Percentiles rank a stretch among this genome's conserved stretches.
Evolutionary conservation across 495 filamentous ascomycete genomes (phyloP).

Genomic region (Aspergillus coremiiformis): DNA sequence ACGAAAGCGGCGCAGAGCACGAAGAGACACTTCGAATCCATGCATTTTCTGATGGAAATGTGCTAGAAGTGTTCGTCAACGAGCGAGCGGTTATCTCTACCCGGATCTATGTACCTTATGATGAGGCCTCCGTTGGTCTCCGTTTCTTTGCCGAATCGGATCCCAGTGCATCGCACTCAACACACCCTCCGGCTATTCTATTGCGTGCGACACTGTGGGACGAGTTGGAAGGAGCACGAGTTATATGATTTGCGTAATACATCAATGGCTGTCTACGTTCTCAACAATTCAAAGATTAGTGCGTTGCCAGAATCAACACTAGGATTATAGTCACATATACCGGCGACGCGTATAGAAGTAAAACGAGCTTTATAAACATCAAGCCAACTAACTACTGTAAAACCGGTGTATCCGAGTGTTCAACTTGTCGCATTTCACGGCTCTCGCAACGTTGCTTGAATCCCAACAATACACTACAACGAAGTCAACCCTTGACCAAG

Average conservation of each 20-base stretch:
- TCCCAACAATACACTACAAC: background rate
- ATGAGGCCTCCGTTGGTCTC: conserved; percentile 10
- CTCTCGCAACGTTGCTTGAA: too few relatives aligned
- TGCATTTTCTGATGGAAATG: conserved; percentile 31
- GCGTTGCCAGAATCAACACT: too few relatives aligned
- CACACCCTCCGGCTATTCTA: conserved; percentile 12
- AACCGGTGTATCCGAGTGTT: background rate
- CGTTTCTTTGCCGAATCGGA: conserved; percentile 25
- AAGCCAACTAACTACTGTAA: background rate
- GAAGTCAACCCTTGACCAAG: background rate
- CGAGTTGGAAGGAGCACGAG: conserved; percentile 15
- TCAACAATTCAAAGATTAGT: too few relatives aligned
- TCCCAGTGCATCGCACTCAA: background rate
- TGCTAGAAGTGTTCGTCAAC: conserved; percentile 37
- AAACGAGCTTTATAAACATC: too few relatives aligned
- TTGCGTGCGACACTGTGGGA: conserved; percentile 26
- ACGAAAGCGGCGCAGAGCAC: conserved; percentile 11
- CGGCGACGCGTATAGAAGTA: too few relatives aligned
- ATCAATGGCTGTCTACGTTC: too few relatives aligned
- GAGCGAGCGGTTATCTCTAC: conserved; percentile 33
- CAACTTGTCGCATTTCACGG: too few relatives aligned
- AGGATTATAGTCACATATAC: too few relatives aligned
- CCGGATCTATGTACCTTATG: conserved; percentile 22
- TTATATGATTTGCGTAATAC: background rate
- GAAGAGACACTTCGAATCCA: conserved; percentile 31